Conservation (phyloP, 768 basidiomycete genomes). For the Boletellus ananas region DNA sequence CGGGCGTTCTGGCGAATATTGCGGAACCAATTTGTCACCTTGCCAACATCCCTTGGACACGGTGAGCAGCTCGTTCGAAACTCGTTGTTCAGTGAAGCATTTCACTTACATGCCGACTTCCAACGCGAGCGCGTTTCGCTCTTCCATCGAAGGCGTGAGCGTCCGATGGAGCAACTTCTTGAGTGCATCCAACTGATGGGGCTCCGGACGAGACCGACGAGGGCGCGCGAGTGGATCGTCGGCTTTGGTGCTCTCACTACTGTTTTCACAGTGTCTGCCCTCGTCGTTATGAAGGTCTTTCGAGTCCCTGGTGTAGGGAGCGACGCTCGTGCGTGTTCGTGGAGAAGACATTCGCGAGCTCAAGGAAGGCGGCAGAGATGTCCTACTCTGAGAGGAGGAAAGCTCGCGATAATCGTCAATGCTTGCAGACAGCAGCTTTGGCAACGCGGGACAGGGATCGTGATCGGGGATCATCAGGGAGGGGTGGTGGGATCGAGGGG, state of each 20-base stretch:
- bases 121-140: slow-evolving; percentile 66
- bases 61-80: slow-evolving; percentile 8
- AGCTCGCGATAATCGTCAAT: slow-evolving; percentile 17
- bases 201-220: slow-evolving; percentile 74
- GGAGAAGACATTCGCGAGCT: slow-evolving; percentile 28
- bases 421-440: slow-evolving; percentile 12
- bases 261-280: slow-evolving; percentile 21
- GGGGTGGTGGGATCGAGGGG: slow-evolving; percentile 30
- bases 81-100: not conserved
- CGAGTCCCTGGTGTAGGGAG: slow-evolving; percentile 26
- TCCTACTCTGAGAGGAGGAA: slow-evolving; percentile 26
- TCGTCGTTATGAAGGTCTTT: slow-evolving; percentile 27
- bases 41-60: slow-evolving; percentile 63
- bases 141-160: slow-evolving; percentile 73
- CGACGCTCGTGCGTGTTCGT: slow-evolving; percentile 25
- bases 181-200: slow-evolving; percentile 70
- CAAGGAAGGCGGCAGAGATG: slow-evolving; percentile 29
- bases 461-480: slow-evolving; percentile 26
- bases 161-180: slow-evolving; percentile 68
- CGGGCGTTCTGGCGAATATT: slow-evolving; percentile 80
- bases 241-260: slow-evolving; percentile 16
- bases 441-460: slow-evolving; percentile 11
- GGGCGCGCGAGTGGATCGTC: slow-evolving; percentile 47
- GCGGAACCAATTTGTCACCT: slow-evolving; percentile 87
- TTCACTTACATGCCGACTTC: slow-evolving; percentile 71